phyloP scores from a whole-genome alignment of 768 basidiomycete species.

The Tephrocybe sp. region DNA sequence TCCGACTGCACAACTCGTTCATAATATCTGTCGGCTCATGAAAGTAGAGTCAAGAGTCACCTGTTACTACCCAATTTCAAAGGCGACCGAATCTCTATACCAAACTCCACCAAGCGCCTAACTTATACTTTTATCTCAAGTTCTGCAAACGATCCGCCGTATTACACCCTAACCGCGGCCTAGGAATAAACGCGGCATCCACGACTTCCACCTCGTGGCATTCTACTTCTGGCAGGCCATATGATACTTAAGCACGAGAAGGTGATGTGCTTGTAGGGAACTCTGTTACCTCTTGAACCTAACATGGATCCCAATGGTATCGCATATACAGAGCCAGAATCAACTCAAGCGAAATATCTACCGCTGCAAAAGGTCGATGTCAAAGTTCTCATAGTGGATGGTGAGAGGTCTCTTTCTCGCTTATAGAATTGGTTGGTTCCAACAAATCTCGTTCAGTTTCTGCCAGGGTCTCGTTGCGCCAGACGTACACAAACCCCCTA shows the following conservation, averaged over 20 bases:
- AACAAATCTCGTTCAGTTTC: conserved; percentile 30
- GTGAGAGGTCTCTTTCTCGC: conserved; percentile 24
- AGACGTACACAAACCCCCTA: conserved; percentile 38
- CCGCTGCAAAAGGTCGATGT: conserved; percentile 40
- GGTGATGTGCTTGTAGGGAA: background rate
- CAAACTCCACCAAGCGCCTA: too few relatives aligned
- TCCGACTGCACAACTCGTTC: too few relatives aligned
- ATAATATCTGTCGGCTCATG: too few relatives aligned
- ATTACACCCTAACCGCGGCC: too few relatives aligned
- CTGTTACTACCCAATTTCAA: too few relatives aligned
- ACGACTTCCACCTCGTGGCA: conserved; percentile 8
- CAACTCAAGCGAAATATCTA: conserved; percentile 22
- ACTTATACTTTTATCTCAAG: too few relatives aligned
- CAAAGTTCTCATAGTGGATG: conserved; percentile 41
- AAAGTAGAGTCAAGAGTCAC: too few relatives aligned
- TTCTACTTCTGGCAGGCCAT: background rate
- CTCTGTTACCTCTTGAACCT: background rate
- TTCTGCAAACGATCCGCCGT: too few relatives aligned
- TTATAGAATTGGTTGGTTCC: background rate
- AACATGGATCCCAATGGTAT: conserved; percentile 23
- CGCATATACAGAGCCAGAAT: conserved; percentile 13
- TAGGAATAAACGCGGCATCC: background rate
- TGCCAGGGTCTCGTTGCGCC: conserved; percentile 39
- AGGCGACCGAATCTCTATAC: too few relatives aligned
- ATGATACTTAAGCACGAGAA: background rate